These are phyloP conservation scores for Nelumbo lutea DNA, from an alignment of 164 flowering plant genomes.

Conservation along the genomic window DNA sequence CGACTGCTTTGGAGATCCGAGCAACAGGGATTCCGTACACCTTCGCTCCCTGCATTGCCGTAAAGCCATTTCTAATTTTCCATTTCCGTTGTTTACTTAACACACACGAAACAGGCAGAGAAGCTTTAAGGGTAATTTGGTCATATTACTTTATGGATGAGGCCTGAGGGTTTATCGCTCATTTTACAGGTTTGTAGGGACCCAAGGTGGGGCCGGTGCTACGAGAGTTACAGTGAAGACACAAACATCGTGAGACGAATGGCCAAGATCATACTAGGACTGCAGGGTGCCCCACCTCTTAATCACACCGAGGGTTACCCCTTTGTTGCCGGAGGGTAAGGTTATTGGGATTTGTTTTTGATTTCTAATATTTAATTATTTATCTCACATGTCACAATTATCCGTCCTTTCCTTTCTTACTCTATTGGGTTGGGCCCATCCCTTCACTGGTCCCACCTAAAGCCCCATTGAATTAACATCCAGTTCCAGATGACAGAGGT, in stretches of 20 bases:
- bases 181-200: conserved; percentile 35
- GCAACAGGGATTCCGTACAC: conserved; percentile 38
- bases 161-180: background rate
- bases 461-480: no score
- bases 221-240: conserved; percentile 46
- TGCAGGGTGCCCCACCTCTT: conserved; percentile 38
- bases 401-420: no score
- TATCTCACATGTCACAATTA: no score
- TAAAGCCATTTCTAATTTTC: conserved; percentile 12
- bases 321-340: conserved; percentile 32
- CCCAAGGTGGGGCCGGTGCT: conserved; percentile 54
- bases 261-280: conserved; percentile 31
- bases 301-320: conserved; percentile 34
- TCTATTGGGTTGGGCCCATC: no score
- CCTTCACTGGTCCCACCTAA: no score
- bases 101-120: no score
- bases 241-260: conserved; percentile 33
- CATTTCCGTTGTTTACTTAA: background rate
- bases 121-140: background rate
- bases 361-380: background rate
- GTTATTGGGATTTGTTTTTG: background rate
- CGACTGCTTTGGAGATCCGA: conserved; percentile 41
- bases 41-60: conserved; percentile 49
- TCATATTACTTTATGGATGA: background rate
- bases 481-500: no score